Conservation (phyloP, 2,329 filamentous ascomycete species). For the Colletotrichum euphorbiae region DNA sequence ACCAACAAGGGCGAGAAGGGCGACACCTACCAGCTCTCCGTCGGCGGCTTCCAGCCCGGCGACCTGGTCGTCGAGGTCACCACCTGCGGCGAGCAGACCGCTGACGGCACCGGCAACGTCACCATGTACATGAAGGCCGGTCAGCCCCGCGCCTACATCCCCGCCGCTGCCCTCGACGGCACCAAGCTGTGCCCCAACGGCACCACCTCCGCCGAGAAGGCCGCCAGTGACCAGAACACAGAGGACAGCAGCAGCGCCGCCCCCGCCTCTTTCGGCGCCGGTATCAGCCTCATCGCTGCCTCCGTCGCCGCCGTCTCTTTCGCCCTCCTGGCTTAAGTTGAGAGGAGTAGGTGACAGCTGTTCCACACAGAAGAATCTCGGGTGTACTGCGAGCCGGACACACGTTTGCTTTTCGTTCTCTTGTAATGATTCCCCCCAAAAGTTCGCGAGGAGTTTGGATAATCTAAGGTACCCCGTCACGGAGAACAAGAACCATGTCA, state of each 20-base stretch:
- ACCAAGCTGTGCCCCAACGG: constrained; percentile 30
- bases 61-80: constrained; percentile 33
- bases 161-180: constrained; percentile 13
- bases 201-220: constrained; percentile 24
- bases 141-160: constrained; percentile 31
- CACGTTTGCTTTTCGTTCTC: constrained; percentile 19
- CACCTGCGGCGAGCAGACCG: constrained; percentile 27
- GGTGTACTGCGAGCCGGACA: constrained; percentile 18
- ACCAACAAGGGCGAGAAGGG: constrained; percentile 39
- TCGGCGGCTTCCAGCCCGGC: constrained; percentile 35
- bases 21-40: constrained; percentile 28
- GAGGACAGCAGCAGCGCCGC: constrained; percentile 17
- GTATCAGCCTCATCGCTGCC: constrained; percentile 24
- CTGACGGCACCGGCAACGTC: constrained; percentile 37
- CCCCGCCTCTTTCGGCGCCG: constrained; percentile 21
- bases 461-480: constrained; percentile 2
- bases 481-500: not conserved
- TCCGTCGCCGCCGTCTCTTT: constrained; percentile 30
- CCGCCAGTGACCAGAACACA: not conserved
- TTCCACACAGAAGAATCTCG: not conserved
- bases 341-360: not conserved
- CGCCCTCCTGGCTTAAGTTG: constrained; percentile 30
- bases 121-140: constrained; percentile 37
- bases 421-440: not conserved
- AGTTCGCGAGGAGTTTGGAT: constrained; percentile 28